phyloP scores from a whole-genome alignment of 441 rosid species.

The Pelargonium citronellum region DNA sequence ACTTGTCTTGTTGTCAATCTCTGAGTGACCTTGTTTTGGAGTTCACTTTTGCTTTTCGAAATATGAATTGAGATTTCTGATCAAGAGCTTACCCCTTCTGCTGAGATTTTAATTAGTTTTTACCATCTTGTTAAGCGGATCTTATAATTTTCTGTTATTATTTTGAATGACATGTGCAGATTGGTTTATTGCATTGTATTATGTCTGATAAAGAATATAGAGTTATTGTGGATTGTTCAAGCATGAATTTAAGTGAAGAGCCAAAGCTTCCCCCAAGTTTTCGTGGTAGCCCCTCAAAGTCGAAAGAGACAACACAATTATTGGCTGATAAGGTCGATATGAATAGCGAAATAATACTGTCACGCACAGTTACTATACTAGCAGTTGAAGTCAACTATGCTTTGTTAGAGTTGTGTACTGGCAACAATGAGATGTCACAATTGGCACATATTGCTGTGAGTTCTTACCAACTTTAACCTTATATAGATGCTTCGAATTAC shows the following conservation, averaged over 20 bases:
- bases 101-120: neutral
- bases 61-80: neutral
- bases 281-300: constrained; percentile 70
- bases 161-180: constrained; percentile 46
- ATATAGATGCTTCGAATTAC: constrained; percentile 4
- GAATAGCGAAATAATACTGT: constrained; percentile 79
- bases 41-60: neutral
- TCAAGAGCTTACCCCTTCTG: neutral
- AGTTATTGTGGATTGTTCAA: constrained; percentile 63
- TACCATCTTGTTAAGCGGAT: neutral
- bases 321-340: constrained; percentile 86
- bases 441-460: constrained; percentile 88
- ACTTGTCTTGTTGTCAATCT: neutral
- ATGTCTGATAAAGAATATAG: constrained; percentile 90
- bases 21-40: neutral
- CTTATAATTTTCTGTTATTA: constrained; percentile 19
- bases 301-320: constrained; percentile 69
- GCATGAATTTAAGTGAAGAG: constrained; percentile 72
- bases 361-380: constrained; percentile 74
- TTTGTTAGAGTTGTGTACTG: constrained; percentile 83
- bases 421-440: constrained; percentile 74
- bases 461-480: constrained; percentile 20
- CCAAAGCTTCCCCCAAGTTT: constrained; percentile 92
- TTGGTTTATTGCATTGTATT: constrained; percentile 77
- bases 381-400: constrained; percentile 93